A percentile compares a stretch with the other conserved stretches of the same genome.
Conservation (phyloP, 257 asterid species). For the Solanum verrucosum region DNA sequence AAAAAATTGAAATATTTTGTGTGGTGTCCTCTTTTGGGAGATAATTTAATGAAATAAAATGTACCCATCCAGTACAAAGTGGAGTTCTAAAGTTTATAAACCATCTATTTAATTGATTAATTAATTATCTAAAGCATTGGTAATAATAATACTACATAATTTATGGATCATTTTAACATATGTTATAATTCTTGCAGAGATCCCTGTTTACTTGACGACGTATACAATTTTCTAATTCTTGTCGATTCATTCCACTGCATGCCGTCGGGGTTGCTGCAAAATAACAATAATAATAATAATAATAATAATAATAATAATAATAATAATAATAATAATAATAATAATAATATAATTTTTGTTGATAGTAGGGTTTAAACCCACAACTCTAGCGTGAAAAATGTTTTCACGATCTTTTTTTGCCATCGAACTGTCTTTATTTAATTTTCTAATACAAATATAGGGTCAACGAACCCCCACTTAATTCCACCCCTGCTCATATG, state of each 20-base stretch:
- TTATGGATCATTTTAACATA: neutral
- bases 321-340: no score
- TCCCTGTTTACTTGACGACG: neutral
- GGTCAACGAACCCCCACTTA: no score
- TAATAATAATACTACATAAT: neutral
- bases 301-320: no score
- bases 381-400: rapidly evolving
- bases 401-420: no score
- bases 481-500: no score
- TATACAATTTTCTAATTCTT: neutral
- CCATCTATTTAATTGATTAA: neutral
- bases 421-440: no score
- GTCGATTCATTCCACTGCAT: neutral
- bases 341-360: no score
- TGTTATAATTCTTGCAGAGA: neutral
- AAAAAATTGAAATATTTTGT: neutral
- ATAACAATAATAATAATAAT: neutral
- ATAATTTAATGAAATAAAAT: neutral
- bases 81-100: neutral
- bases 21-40: neutral
- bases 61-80: neutral
- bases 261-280: neutral
- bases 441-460: no score
- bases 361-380: no score
- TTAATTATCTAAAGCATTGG: neutral